phyloP scores from a whole-genome alignment of 2,329 filamentous ascomycete species.

The Colletotrichum somersetense region DNA sequence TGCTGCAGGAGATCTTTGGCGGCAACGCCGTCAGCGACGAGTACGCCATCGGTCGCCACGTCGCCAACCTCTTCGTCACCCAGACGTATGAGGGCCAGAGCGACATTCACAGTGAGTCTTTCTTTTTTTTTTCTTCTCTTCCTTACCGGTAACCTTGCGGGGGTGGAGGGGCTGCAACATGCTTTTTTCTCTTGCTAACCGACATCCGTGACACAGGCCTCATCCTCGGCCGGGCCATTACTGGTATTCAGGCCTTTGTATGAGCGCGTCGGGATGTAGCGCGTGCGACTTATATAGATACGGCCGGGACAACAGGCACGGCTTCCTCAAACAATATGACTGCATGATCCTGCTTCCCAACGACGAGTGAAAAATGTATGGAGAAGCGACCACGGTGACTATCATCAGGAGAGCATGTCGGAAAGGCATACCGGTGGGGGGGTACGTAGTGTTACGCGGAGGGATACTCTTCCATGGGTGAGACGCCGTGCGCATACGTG shows the following conservation, averaged over 20 bases:
- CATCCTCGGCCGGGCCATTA: slow-evolving; percentile 77
- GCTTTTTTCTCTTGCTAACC: not conserved
- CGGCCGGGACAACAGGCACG: not conserved
- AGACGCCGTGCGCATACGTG: too few relatives aligned
- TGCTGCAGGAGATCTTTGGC: slow-evolving; percentile 94
- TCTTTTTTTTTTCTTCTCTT: not conserved
- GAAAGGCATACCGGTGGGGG: too few relatives aligned
- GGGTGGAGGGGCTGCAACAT: not conserved
- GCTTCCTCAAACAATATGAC: not conserved
- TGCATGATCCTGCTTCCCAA: not conserved
- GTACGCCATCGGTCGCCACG: slow-evolving; percentile 94
- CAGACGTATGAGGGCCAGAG: slow-evolving; percentile 99
- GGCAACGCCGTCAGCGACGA: slow-evolving; percentile 99
- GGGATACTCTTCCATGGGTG: too few relatives aligned
- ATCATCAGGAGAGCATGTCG: too few relatives aligned
- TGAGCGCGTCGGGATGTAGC: slow-evolving; percentile 51
- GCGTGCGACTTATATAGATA: not conserved
- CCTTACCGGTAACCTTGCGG: not conserved
- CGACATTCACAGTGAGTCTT: slow-evolving; percentile 89
- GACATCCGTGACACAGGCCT: slow-evolving; percentile 61
- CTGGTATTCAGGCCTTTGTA: slow-evolving; percentile 84
- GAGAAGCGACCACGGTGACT: not conserved
- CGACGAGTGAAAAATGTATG: not conserved
- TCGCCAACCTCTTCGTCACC: slow-evolving; percentile 95
- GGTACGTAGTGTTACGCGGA: too few relatives aligned